These are phyloP conservation scores for Penicillium angulare DNA, from an alignment of 495 filamentous ascomycete species.

Conservation along the genomic window DNA sequence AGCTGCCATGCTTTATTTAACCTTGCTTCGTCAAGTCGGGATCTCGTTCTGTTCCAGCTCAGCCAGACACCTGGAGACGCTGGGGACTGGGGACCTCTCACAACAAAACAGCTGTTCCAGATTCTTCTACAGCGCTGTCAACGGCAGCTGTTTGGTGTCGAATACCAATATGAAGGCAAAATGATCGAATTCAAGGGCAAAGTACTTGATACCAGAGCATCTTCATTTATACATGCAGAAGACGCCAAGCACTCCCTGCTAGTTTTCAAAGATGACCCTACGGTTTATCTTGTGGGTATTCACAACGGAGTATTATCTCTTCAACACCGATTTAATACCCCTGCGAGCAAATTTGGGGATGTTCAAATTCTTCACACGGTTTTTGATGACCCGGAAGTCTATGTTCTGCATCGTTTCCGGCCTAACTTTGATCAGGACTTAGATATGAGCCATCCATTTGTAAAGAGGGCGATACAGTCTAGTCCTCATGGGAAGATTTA, in stretches of 20 bases:
- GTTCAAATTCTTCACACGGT: slow-evolving; percentile 34
- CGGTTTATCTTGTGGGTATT: slow-evolving; percentile 27
- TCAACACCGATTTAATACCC: slow-evolving; percentile 11
- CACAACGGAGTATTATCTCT: slow-evolving; percentile 13
- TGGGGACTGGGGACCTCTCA: slow-evolving; percentile 9
- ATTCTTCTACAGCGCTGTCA: slow-evolving; percentile 21
- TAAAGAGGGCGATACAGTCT: slow-evolving; percentile 31
- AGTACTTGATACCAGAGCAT: slow-evolving; percentile 32
- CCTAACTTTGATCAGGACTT: slow-evolving; percentile 24
- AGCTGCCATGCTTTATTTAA: slow-evolving; percentile 62
- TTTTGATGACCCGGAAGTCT: slow-evolving; percentile 23
- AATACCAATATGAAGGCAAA: slow-evolving; percentile 24
- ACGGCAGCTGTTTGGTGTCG: slow-evolving; percentile 32
- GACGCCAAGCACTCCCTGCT: slow-evolving; percentile 16
- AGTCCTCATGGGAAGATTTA: slow-evolving; percentile 23
- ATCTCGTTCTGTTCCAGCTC: slow-evolving; percentile 36
- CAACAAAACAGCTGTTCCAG: slow-evolving; percentile 26
- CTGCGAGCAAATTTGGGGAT: slow-evolving; percentile 24
- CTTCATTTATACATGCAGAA: slow-evolving; percentile 13
- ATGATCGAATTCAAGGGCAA: slow-evolving; percentile 20
- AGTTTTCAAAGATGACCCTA: slow-evolving; percentile 25
- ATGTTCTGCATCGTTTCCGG: slow-evolving; percentile 33
- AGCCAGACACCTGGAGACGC: slow-evolving; percentile 28
- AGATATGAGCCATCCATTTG: slow-evolving; percentile 33
- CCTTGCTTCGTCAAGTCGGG: slow-evolving; percentile 71